Base-by-base conservation (phyloP, 495 filamentous ascomycete genomes). In the Penicillium paradoxum region DNA sequence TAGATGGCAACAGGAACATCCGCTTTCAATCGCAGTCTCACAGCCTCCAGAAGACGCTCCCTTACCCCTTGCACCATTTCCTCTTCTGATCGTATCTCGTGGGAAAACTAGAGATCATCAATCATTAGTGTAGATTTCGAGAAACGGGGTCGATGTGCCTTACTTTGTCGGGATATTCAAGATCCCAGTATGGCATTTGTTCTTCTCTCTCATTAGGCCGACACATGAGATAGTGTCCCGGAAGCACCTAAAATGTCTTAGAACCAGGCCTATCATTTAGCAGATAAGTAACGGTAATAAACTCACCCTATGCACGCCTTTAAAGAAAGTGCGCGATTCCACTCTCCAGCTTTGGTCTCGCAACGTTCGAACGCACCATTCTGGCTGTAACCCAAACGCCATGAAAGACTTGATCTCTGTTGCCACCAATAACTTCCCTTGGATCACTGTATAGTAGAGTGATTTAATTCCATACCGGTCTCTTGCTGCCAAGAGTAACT, bases 1-100 rank as follows among this genome's bases (percentile, higher is more conserved):
- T 75, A 78, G 40, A 82, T 63, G 3, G 77, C 78, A 8, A 82
- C 67, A 6, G 71, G 70, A 0, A 81, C 79, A 60, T 82, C 78
- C 2, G 78, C 77, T 25, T 75, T 67, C 24, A 81, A 63, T 10
- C 77, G 74, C 15, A 79, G 25, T 2, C 68, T 70, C 7, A 80
- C 62, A 1, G 78, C 62, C 13, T 81, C 76, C 0, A 76, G 60
- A 43, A 81, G 48, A 9, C 58, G 65, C 14, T 74, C 53, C 19
- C 75, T 59, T 2, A 81, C 75, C 18, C 66, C 71, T 17, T 65
- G 59, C 9, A 78, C 63, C 57, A 77, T 72, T 50, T 81, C 74
- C 7, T 73, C 68, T 45, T 73, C 67, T 2, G 67, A 61, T 6
- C 67, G 65, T 0, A 57, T 63, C 17, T 70, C 68, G 7, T 3